Percentiles rank a stretch among this genome's conserved stretches.
Evolutionary conservation across 2,329 filamentous ascomycete genomes (phyloP).

Genomic region (Arthrinium puccinioides): DNA sequence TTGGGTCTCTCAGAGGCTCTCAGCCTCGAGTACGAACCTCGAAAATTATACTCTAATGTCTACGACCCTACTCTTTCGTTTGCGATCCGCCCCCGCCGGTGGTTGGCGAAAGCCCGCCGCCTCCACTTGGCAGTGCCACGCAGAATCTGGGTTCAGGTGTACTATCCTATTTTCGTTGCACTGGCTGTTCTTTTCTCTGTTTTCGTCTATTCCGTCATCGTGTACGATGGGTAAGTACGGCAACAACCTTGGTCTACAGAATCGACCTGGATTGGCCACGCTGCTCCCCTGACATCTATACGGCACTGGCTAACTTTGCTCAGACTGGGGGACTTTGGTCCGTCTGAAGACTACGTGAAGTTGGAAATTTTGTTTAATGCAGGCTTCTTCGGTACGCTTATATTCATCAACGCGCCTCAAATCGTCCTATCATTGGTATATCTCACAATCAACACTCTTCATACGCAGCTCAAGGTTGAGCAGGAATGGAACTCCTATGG

Average conservation of each 20-base stretch:
- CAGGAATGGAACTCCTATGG: conserved; percentile 14
- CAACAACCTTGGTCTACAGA: too few species aligned
- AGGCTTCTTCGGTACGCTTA: conserved; percentile 3
- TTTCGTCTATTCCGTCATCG: too few species aligned
- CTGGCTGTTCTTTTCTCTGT: neutral
- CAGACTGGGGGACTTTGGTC: neutral
- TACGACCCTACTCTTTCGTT: neutral
- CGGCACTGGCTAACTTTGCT: neutral
- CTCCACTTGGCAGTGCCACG: neutral
- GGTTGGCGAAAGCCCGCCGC: neutral
- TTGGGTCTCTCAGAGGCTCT: conserved; percentile 1
- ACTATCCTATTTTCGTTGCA: neutral
- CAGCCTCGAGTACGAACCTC: conserved; percentile 1
- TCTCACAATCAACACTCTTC: conserved; percentile 12
- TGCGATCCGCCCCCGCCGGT: neutral
- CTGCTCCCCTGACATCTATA: too few species aligned
- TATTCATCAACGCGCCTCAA: conserved; percentile 12
- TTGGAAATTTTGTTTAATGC: neutral
- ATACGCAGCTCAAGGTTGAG: conserved; percentile 12
- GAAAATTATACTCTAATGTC: neutral
- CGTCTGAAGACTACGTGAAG: neutral
- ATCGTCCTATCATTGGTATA: conserved; percentile 13
- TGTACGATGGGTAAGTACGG: too few species aligned
- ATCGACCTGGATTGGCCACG: too few species aligned
- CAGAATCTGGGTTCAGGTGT: neutral